Evolutionary conservation across 768 basidiomycete species (phyloP).

Genomic region (Tephrocybe sp.): DNA sequence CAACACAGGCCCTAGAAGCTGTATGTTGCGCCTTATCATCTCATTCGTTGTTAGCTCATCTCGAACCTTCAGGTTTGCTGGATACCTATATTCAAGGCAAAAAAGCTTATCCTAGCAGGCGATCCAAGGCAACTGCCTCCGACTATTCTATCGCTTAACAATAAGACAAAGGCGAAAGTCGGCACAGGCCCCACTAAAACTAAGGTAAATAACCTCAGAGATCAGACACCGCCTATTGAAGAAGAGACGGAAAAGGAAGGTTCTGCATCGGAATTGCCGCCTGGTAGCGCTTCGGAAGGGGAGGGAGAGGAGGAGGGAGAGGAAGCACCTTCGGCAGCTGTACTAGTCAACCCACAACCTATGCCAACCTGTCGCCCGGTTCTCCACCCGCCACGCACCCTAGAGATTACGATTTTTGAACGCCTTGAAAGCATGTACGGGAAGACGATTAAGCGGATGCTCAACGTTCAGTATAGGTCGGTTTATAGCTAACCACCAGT

Average conservation of each 20-base stretch:
- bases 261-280: too few species aligned
- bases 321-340: neutral
- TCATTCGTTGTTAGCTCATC: slow-evolving; percentile 1
- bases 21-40: slow-evolving; percentile 37
- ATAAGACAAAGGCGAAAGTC: slow-evolving; percentile 21
- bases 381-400: slow-evolving; percentile 61
- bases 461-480: slow-evolving; percentile 86
- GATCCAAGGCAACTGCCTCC: slow-evolving; percentile 97
- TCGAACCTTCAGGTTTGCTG: slow-evolving; percentile 72
- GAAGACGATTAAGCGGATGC: slow-evolving; percentile 75
- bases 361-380: slow-evolving; percentile 16
- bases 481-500: slow-evolving; percentile 11
- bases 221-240: too few species aligned
- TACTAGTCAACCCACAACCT: neutral
- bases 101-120: slow-evolving; percentile 87
- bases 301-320: too few species aligned
- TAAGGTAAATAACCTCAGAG: too few species aligned
- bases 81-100: slow-evolving; percentile 92
- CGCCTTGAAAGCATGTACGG: slow-evolving; percentile 90
- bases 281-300: too few species aligned
- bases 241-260: too few species aligned
- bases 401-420: slow-evolving; percentile 91
- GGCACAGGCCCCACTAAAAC: neutral
- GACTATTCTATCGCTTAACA: slow-evolving; percentile 73
- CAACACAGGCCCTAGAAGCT: slow-evolving; percentile 94